phyloP scores from a whole-genome alignment of 352 stramenopile species.

The Achlya hypogyna region DNA sequence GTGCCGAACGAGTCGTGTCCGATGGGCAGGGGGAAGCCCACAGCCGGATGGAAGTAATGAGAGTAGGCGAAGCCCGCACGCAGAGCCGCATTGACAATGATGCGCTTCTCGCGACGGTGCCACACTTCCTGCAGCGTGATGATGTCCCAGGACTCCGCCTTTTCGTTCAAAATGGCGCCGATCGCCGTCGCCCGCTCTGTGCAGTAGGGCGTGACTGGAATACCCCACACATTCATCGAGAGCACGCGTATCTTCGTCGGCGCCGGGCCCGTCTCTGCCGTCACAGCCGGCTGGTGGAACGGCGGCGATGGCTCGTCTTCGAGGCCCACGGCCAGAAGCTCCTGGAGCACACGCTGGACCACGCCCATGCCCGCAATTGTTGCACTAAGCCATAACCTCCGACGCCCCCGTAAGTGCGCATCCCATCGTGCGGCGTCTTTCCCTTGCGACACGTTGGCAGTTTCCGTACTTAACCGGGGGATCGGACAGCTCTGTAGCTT shows the following conservation, averaged over 20 bases:
- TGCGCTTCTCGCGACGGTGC: conserved; percentile 67
- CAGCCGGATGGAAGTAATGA: conserved; percentile 75
- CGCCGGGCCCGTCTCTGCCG: conserved; percentile 25
- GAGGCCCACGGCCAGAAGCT: conserved; percentile 50
- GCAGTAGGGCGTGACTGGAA: conserved; percentile 57
- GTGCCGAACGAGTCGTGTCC: conserved; percentile 66
- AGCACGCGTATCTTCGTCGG: conserved; percentile 42
- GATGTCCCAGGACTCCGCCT: conserved; percentile 39
- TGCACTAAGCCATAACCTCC: neutral
- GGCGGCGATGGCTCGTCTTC: conserved; percentile 37
- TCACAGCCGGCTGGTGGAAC: conserved; percentile 16
- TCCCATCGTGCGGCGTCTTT: neutral
- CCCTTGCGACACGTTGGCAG: neutral
- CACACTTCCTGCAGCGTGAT: conserved; percentile 80
- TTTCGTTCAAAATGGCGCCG: conserved; percentile 45
- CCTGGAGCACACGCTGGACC: conserved; percentile 37
- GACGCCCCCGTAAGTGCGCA: neutral
- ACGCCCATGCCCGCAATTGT: conserved; percentile 26
- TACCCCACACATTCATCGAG: conserved; percentile 67
- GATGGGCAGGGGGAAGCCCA: conserved; percentile 65
- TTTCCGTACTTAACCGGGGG: neutral
- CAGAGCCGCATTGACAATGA: conserved; percentile 52
- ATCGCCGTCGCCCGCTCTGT: conserved; percentile 57
- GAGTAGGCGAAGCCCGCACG: conserved; percentile 58
- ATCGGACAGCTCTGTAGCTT: too few relatives aligned